These are phyloP conservation scores for Tetrahymena elliotti DNA, from an alignment of 73 alveolate genomes.

Conservation along the genomic window DNA sequence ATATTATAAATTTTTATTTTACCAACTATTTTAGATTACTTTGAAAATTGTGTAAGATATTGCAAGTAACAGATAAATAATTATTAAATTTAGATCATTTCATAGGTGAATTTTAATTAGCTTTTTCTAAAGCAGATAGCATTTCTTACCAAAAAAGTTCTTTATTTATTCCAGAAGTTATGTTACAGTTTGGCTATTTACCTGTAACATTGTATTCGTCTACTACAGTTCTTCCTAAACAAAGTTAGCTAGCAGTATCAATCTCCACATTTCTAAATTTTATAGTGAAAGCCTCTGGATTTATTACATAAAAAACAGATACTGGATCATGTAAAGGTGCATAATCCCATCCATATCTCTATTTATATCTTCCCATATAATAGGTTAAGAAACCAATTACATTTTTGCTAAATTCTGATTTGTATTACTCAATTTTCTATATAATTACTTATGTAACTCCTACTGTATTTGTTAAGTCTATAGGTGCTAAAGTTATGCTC, in stretches of 20 bases:
- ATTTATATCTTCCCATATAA: background rate
- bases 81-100: background rate
- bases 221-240: background rate
- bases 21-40: too few species aligned
- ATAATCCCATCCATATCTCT: conserved; percentile 1
- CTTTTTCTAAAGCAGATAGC: background rate
- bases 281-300: background rate
- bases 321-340: background rate
- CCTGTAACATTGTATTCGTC: background rate
- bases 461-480: background rate
- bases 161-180: background rate
- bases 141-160: background rate
- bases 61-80: too few species aligned
- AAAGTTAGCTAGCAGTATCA: background rate
- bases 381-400: background rate
- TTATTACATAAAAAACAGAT: background rate
- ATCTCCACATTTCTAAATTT: background rate
- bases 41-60: too few species aligned
- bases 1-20: too few species aligned
- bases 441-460: background rate
- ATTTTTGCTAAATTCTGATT: background rate
- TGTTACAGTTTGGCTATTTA: background rate
- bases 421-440: background rate
- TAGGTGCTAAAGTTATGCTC: background rate
- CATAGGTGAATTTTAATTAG: background rate